Conservation (phyloP, 2,329 filamentous ascomycete species). For the Aureobasidium vineae region DNA sequence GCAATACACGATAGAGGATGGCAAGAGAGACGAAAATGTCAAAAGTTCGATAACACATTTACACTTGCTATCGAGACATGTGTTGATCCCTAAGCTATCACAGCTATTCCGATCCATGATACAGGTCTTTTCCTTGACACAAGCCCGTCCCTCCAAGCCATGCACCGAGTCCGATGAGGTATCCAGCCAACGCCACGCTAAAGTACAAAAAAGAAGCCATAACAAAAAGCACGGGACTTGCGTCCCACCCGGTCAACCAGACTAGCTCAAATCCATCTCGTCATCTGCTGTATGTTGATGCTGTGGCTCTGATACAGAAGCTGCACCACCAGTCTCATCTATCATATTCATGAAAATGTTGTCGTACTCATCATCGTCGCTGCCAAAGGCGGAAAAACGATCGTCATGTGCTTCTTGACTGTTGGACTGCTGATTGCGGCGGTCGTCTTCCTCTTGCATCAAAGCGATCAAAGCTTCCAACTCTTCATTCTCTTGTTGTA, state of each 20-base stretch:
- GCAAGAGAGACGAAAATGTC: not conserved
- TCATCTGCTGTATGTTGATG: conserved; percentile 39
- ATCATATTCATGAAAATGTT: conserved; percentile 64
- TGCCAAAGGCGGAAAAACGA: conserved; percentile 41
- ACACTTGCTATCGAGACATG: not conserved
- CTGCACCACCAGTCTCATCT: conserved; percentile 43
- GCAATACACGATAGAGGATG: conserved; percentile 1
- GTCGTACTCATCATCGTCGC: conserved; percentile 59
- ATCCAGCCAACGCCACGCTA: conserved; percentile 24
- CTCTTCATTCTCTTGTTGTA: conserved; percentile 46
- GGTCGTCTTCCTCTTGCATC: conserved; percentile 38
- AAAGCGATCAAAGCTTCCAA: conserved; percentile 47
- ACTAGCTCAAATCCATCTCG: conserved; percentile 38
- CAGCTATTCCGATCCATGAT: not conserved
- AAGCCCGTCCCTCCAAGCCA: not conserved
- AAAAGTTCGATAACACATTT: not conserved
- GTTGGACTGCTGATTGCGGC: conserved; percentile 8
- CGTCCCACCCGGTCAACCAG: not conserved
- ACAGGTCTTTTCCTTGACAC: not conserved
- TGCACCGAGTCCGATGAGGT: not conserved
- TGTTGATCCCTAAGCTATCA: not conserved
- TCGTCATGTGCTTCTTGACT: conserved; percentile 23
- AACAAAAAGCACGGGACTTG: not conserved
- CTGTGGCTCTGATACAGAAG: conserved; percentile 25
- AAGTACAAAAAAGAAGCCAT: not conserved